Percentiles rank a stretch among this genome's conserved stretches.
Conservation (phyloP, 164 flowering plant genomes). For the Magnolia officinalis region DNA sequence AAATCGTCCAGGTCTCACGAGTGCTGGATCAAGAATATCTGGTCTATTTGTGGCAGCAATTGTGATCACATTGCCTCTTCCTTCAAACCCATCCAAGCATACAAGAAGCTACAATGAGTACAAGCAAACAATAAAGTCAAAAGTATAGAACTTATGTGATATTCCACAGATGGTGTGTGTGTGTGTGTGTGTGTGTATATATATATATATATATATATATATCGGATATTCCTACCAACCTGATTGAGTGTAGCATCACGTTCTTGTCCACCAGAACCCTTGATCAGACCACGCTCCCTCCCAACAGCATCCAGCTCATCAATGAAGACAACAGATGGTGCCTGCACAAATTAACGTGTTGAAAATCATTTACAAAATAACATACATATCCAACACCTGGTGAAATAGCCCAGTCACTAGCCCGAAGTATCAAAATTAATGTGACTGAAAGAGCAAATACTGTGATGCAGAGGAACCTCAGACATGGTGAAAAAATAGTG, state of each 20-base stretch:
- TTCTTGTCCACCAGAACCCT: constrained; percentile 98
- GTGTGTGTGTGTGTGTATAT: neutral
- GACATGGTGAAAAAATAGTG: neutral
- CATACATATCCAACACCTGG: neutral
- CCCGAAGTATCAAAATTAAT: neutral
- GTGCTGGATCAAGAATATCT: constrained; percentile 95
- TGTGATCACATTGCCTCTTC: constrained; percentile 91
- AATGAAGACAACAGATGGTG: constrained; percentile 96
- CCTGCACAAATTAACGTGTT: constrained; percentile 33
- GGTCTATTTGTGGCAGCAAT: constrained; percentile 98
- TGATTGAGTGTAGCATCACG: constrained; percentile 99
- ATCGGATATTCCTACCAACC: constrained; percentile 36
- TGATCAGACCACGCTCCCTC: constrained; percentile 89
- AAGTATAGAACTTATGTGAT: neutral
- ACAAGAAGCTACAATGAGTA: constrained; percentile 70
- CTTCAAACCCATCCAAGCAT: constrained; percentile 97
- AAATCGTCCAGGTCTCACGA: constrained; percentile 93
- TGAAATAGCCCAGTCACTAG: neutral
- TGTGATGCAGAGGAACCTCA: neutral
- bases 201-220: neutral
- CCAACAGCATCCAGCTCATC: constrained; percentile 99
- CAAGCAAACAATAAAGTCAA: constrained; percentile 4
- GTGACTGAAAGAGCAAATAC: too few relatives aligned
- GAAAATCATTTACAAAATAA: constrained; percentile 1
- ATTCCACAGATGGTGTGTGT: neutral